Percentiles rank a stretch among this genome's conserved stretches.
Conservation (phyloP, 306 rosid species). For the Astragalus glycyphyllos region DNA sequence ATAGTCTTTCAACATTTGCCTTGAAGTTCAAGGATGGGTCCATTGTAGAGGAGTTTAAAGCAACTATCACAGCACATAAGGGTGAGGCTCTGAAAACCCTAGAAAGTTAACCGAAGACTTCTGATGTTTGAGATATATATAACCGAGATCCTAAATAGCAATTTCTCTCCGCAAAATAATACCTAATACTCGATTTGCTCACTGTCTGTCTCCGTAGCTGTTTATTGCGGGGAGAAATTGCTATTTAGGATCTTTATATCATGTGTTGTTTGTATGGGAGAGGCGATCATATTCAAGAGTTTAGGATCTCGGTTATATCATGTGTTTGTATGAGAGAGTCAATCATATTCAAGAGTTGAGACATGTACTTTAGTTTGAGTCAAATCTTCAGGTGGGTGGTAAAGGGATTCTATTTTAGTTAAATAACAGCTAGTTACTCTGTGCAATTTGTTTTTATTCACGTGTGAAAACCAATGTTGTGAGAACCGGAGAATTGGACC, state of each 20-base stretch:
- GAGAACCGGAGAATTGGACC: too few species aligned
- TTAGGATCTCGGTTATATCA: neutral
- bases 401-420: too few species aligned
- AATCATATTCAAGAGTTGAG: too few species aligned
- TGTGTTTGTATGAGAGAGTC: conserved; percentile 52
- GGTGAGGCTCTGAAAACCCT: neutral
- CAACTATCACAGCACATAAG: conserved; percentile 65
- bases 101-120: too few species aligned
- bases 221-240: conserved; percentile 28
- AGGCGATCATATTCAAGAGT: neutral
- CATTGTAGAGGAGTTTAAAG: conserved; percentile 72
- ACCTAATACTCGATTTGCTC: conserved; percentile 34
- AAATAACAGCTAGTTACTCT: too few species aligned
- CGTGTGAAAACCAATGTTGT: too few species aligned
- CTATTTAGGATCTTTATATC: conserved; percentile 36
- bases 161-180: too few species aligned
- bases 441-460: too few species aligned
- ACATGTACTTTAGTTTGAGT: conserved; percentile 52
- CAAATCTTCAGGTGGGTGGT: conserved; percentile 34
- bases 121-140: too few species aligned
- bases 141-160: too few species aligned
- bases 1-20: conserved; percentile 82
- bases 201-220: conserved; percentile 26
- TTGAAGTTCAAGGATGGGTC: conserved; percentile 88
- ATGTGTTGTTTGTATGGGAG: conserved; percentile 56